Conservation (phyloP, 441 rosid genomes). For the Dalechampia spathulata region DNA sequence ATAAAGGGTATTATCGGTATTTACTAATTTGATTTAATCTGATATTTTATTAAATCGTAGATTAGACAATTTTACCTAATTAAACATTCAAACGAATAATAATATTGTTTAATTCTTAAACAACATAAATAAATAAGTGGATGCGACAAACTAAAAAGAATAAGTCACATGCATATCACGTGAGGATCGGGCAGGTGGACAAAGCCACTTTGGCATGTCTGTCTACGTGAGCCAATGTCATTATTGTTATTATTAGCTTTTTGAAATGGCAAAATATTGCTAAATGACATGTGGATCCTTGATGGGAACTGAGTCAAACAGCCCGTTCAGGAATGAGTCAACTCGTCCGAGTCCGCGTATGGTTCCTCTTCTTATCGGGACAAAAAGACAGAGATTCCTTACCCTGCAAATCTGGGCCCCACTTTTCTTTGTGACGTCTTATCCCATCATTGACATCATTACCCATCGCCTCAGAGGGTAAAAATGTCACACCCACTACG, state of each 20-base stretch:
- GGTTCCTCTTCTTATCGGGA: background rate
- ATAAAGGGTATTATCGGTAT: no score
- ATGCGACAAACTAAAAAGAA: background rate
- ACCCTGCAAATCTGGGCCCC: conserved; percentile 8
- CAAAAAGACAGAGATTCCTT: conserved; percentile 32
- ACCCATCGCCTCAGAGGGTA: background rate
- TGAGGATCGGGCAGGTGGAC: background rate
- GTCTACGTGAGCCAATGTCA: background rate
- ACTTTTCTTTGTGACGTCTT: conserved; percentile 12
- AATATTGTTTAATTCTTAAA: no score
- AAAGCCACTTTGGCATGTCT: background rate
- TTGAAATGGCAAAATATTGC: background rate
- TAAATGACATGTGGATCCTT: background rate
- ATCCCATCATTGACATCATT: conserved; percentile 14
- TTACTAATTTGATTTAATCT: no score
- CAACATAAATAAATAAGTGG: no score
- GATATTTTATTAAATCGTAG: no score
- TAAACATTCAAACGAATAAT: no score
- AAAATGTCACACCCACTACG: background rate
- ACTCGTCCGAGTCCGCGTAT: conserved; percentile 9
- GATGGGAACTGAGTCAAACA: background rate
- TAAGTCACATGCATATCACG: conserved; percentile 1
- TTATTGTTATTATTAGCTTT: background rate
- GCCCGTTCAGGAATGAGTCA: background rate
- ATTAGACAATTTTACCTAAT: no score